Evolutionary conservation across 2,329 filamentous ascomycete species (phyloP).

Genomic region (Lizonia empirigonia): DNA sequence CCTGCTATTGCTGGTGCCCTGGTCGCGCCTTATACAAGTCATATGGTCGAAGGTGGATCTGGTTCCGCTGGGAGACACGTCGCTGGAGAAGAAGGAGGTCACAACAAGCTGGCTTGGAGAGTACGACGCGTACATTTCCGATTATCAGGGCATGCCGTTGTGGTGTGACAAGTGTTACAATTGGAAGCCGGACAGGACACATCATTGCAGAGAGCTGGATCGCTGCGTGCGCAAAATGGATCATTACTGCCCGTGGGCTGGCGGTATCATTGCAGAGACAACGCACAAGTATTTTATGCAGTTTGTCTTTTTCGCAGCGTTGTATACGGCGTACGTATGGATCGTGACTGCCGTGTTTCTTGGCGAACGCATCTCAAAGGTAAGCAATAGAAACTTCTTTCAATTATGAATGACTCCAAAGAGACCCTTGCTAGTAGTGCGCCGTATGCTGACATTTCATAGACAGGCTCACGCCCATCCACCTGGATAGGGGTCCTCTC

Average conservation of each 20-base stretch:
- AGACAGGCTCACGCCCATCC: conserved; percentile 33
- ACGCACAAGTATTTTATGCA: conserved; percentile 92
- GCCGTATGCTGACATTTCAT: not conserved
- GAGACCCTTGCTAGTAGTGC: not conserved
- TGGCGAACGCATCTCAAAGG: conserved; percentile 57
- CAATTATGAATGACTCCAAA: not conserved
- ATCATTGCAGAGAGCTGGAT: conserved; percentile 82
- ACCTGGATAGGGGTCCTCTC: conserved; percentile 68
- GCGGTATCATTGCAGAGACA: conserved; percentile 85
- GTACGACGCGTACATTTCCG: conserved; percentile 83
- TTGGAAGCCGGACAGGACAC: conserved; percentile 86
- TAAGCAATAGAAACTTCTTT: conserved; percentile 33
- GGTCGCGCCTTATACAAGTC: conserved; percentile 71
- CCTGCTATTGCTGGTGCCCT: conserved; percentile 67
- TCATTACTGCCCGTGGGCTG: conserved; percentile 96
- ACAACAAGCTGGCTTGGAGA: conserved; percentile 67
- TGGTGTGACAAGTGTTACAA: conserved; percentile 86
- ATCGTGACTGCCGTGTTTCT: conserved; percentile 69
- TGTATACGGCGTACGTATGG: conserved; percentile 70
- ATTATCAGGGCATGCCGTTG: conserved; percentile 75
- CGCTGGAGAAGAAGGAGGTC: conserved; percentile 36
- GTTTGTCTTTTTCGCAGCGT: conserved; percentile 74
- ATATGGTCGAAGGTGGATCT: conserved; percentile 75
- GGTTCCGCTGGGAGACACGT: conserved; percentile 63
- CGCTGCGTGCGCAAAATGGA: conserved; percentile 91